Percentiles rank a stretch among this genome's conserved stretches.
These are phyloP conservation scores for Cyberlindnera nakhonratchasimensis DNA, from an alignment of 805 yeast genomes.

Conservation along the genomic window DNA sequence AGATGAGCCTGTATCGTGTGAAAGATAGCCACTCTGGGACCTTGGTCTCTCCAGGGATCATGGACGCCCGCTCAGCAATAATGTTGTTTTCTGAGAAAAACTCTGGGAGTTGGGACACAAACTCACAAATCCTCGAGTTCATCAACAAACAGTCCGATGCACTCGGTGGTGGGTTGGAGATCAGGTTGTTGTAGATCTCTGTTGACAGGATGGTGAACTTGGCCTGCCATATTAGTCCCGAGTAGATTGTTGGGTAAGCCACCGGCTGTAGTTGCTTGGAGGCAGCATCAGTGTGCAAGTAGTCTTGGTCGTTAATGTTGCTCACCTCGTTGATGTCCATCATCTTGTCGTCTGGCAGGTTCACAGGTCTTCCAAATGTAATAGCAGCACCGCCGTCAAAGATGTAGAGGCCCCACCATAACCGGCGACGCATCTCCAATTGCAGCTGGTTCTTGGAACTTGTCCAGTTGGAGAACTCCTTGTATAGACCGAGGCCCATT, in stretches of 20 bases:
- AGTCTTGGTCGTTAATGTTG: conserved; percentile 44
- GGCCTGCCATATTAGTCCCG: conserved; percentile 55
- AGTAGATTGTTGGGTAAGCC: conserved; percentile 49
- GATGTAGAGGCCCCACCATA: conserved; percentile 67
- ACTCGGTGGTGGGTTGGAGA: conserved; percentile 46
- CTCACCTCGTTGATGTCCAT: conserved; percentile 49
- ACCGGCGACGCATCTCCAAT: conserved; percentile 53
- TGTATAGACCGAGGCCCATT: conserved; percentile 57
- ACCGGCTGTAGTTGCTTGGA: conserved; percentile 22
- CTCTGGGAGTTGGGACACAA: conserved; percentile 41
- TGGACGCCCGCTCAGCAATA: conserved; percentile 25
- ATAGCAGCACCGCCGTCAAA: conserved; percentile 63
- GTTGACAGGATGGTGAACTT: conserved; percentile 45
- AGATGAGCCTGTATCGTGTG: conserved; percentile 48
- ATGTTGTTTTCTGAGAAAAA: conserved; percentile 43
- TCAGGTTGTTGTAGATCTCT: conserved; percentile 45
- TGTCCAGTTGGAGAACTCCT: conserved; percentile 45
- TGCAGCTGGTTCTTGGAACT: conserved; percentile 39
- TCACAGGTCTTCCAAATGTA: conserved; percentile 62
- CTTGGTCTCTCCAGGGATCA: conserved; percentile 22
- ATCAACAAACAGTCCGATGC: conserved; percentile 48
- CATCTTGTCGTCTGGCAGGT: conserved; percentile 43
- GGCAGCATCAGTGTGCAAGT: conserved; percentile 19
- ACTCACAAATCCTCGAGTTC: conserved; percentile 40
- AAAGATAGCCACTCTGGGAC: conserved; percentile 52